Evolutionary conservation across 1,284 basidiomycete species (phyloP), one percentile per base, ranked within the genome.

Genomic region (Tilletia indica): DNA sequence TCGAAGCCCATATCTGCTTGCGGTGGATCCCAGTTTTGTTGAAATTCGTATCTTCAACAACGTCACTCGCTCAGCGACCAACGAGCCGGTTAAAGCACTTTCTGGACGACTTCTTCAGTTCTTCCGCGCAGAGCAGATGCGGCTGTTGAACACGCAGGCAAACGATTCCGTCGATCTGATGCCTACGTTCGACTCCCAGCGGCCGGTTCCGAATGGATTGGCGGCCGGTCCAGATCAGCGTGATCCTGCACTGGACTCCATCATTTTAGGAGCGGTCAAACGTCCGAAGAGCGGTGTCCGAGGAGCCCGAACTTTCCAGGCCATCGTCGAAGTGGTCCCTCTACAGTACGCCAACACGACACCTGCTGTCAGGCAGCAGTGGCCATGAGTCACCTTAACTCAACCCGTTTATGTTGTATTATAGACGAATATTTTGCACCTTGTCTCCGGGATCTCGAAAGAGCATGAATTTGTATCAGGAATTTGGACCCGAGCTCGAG

Each of bases 1-100:
- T 86, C 93, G 94, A 79, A 89, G 91, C 67, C 93, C 93, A 0
- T 95, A 94, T 79, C 88, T 98, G 68, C 88, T 97, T 21, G 90
- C 96, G 47, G 94, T 97, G 85, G 93, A 96, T 83, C 87, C 89
- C 19, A 90, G 92, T 39, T 97, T 97, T 86, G 91, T 98, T 82
- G 95, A 98, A 85, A 89, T 98, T 56, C 90, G 95, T 42, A 64
- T 39, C 31, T 64, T 64, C 61, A 64, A 39, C 61, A 14, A 25
- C 4, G 61, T 64, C 34, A 42, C 19, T 34, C 16, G 31, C 16
- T n/a, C 38, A n/a, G n/a, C 61, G 31, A 16, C 61, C 34, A 42
- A 14, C 16, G 36, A 64, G 38, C 19, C 19, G 8, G 61, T 38
- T 36, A 91, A 97, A 81, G 89, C 91, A 77, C 87, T 91, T 76